Evolutionary conservation across 352 stramenopile genomes (phyloP), one percentile per base, ranked within the genome.

Genomic region (Pythium folliculosum): DNA sequence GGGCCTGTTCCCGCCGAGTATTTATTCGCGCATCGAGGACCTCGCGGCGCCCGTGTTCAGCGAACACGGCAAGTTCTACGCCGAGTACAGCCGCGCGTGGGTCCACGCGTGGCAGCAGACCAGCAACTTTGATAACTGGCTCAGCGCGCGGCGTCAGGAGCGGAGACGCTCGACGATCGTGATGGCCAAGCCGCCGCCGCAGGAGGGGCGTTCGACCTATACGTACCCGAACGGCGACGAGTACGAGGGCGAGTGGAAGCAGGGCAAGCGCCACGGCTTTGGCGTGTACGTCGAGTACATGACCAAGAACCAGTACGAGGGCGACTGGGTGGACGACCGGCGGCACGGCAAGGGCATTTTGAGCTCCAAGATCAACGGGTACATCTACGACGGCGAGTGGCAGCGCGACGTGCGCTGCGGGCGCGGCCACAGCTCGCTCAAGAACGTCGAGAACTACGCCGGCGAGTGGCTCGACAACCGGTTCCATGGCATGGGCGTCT

Each of bases 361-460:
- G 6, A 95, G 76, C 43, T 80, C 80, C 2, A 83, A 77, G 73
- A 40, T 62, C 27, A 81, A 78, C 55, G 75, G 84, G 22, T 80
- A 91, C 44, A 83, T 91, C 57, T 96, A 95, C 59, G 81, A 92
- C 38, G 89, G 89, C 8, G 79, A 91, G 53, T 96, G 89, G 89
- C 27, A 71, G 10, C 35, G 87, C 51, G 81, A 96, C 40, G 78
- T 91, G 65, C 78, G 86, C 8, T 86, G 77, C 23, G 89, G 89
- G 3, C 73, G 77, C 2, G 89, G 89, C 13, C 77, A 93, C 40
- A 95, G 84, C 60, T 80, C 84, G 23, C 77, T 91, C 25, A 81
- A 79, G 47, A 82, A 83, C 54, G 78, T 82, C 9, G 85, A 92
- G 63, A 92, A 77, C 53, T 96, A 95, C 57, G 85, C 75, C 3